phyloP scores from a whole-genome alignment of 257 asterid genomes.

The Penstemon barbatus region DNA sequence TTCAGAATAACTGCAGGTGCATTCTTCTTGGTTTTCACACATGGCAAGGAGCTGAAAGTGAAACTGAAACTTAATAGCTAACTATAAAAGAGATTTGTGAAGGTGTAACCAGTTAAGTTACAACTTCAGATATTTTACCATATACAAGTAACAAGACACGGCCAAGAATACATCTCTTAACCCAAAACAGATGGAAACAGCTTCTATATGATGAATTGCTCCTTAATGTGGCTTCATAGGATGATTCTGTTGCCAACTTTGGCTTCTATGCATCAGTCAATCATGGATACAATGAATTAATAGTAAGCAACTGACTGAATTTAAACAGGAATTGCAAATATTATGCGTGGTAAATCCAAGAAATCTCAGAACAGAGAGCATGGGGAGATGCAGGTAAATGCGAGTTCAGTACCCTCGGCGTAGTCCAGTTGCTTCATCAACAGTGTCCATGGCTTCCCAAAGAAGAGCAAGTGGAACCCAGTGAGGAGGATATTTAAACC shows the following conservation, averaged over 20 bases:
- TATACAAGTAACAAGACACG: slow-evolving; percentile 12
- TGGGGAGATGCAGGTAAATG: slow-evolving; percentile 21
- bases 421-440: slow-evolving; percentile 88
- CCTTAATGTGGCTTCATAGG: not conserved
- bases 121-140: not conserved
- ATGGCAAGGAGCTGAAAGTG: slow-evolving; percentile 10
- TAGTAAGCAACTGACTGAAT: not conserved
- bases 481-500: slow-evolving; percentile 99
- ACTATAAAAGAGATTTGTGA: not conserved
- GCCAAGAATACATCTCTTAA: not conserved
- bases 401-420: slow-evolving; percentile 64
- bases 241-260: slow-evolving; percentile 19
- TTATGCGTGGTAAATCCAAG: slow-evolving; percentile 6
- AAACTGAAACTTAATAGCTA: slow-evolving; percentile 3
- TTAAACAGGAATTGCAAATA: slow-evolving; percentile 5
- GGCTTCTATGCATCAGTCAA: slow-evolving; percentile 19
- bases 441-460: slow-evolving; percentile 97
- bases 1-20: slow-evolving; percentile 11
- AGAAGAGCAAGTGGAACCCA: slow-evolving; percentile 97
- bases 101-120: slow-evolving; percentile 3
- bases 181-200: slow-evolving; percentile 5
- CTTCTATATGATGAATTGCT: slow-evolving; percentile 15
- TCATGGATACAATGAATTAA: not conserved
- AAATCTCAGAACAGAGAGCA: slow-evolving; percentile 13
- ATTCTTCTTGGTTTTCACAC: slow-evolving; percentile 7